Evolutionary conservation across 768 basidiomycete genomes (phyloP).

Genomic region (Trametes cinnabarina): DNA sequence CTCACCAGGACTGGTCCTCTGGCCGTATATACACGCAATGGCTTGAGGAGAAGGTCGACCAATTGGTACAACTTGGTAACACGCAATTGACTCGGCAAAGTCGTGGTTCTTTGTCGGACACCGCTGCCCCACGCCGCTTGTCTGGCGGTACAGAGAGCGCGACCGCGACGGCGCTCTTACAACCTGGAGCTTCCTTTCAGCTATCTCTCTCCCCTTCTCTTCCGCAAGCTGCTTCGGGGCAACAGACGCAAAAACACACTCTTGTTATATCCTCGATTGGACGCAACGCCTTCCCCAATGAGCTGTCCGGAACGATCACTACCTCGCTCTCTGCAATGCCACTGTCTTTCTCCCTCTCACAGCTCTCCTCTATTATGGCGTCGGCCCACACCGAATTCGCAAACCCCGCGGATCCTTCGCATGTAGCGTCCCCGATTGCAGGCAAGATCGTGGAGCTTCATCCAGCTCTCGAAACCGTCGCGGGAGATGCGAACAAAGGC

Average conservation of each 20-base stretch:
- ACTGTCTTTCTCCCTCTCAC: conserved; percentile 11
- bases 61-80: not conserved
- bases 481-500: not conserved
- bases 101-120: not conserved
- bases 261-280: conserved; percentile 13
- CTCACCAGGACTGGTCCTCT: not conserved
- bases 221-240: not conserved
- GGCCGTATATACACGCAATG: conserved; percentile 9
- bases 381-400: conserved; percentile 11
- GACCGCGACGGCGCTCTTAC: conserved; percentile 6
- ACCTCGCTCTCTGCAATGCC: conserved; percentile 14
- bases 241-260: conserved; percentile 1
- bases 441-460: conserved; percentile 21
- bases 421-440: conserved; percentile 13
- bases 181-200: conserved; percentile 17
- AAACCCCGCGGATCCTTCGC: conserved; percentile 6
- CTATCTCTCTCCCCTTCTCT: not conserved
- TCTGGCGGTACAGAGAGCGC: not conserved
- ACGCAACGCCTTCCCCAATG: conserved; percentile 17
- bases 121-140: not conserved
- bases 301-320: conserved; percentile 18
- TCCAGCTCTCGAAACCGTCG: not conserved
- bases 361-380: conserved; percentile 1
- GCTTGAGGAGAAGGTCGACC: conserved; percentile 6
- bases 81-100: not conserved